Conservation (phyloP, 2,329 filamentous ascomycete genomes). For the Exophiala viscosa region DNA sequence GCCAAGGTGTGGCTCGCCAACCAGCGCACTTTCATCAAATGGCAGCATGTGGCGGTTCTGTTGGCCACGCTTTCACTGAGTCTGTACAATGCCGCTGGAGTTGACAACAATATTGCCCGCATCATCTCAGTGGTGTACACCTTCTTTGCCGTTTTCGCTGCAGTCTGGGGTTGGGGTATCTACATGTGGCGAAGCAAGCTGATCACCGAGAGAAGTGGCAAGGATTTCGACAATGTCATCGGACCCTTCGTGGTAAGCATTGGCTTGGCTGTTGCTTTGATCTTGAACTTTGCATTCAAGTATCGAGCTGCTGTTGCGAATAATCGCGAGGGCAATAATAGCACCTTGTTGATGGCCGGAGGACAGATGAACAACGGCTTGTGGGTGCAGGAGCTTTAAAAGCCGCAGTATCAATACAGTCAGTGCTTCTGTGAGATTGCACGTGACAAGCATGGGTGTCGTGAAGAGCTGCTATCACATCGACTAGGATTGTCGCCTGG, state of each 20-base stretch:
- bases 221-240: constrained; percentile 85
- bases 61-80: constrained; percentile 79
- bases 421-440: too few relatives aligned
- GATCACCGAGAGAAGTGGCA: constrained; percentile 81
- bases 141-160: constrained; percentile 74
- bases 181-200: constrained; percentile 70
- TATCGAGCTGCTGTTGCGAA: constrained; percentile 21
- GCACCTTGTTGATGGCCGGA: constrained; percentile 2
- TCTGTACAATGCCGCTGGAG: constrained; percentile 81
- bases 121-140: constrained; percentile 80
- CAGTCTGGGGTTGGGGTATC: constrained; percentile 82
- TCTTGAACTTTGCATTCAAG: constrained; percentile 87
- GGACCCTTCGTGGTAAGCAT: constrained; percentile 81
- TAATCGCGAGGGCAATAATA: neutral
- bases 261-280: constrained; percentile 71
- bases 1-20: constrained; percentile 99
- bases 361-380: neutral
- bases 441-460: too few relatives aligned
- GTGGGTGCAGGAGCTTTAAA: neutral
- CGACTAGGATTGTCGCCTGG: too few relatives aligned
- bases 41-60: constrained; percentile 91
- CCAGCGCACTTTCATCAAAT: constrained; percentile 96
- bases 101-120: constrained; percentile 68
- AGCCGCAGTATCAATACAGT: neutral
- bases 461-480: too few relatives aligned